Base-by-base conservation (phyloP, 805 yeast species). In the Komagataella pastoris region DNA sequence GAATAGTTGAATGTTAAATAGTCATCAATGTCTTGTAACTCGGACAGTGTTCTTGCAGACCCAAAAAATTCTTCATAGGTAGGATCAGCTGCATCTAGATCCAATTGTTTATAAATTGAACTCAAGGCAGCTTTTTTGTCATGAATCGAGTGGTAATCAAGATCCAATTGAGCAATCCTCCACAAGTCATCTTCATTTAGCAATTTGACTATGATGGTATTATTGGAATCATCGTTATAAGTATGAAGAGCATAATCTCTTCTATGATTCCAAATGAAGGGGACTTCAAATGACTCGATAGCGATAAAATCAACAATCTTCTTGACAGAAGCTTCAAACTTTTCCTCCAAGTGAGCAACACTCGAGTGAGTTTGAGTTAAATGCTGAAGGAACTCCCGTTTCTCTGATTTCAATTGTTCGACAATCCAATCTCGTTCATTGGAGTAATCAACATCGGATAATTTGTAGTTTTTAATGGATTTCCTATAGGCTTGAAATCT, bases 181-280 rank as follows among this genome's bases (percentile, higher is more conserved):
- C 99, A 93, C 54, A 93, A 71, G 63, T 90, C 97, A 66, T 88
- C 90, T 67, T 85, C 95, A 51, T 73, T 77, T 52, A 86, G 68
- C 49, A 82, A 65, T 55, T 76, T 77, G 56, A 72, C 77, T 19
- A 44, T 19, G 10, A 77, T 79, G 50, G 55, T 57, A 19, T 78
- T 73, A 45, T 72, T 75, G 14, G 65, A 70, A 44, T 65, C 65
- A 14, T 64, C 64, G 44, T 78, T 78, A 46, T 74, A 74, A 7
- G 87, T 76, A 58, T 73, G 73, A 54, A 86, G 69, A 17, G 88
- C 72, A 62, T 86, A 88, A 66, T 93, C 98, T 67, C 95, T 86
- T 65, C 98, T 85, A 63, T 89, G 96, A 23, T 89, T 85, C 86
- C 96, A 89, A 54, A 93, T 89, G 60, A 89, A 87, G 8, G 99